Percentiles rank a stretch among this genome's conserved stretches.
These are phyloP conservation scores for Cornus suecica DNA, from an alignment of 148 eudicot genomes.

Conservation along the genomic window DNA sequence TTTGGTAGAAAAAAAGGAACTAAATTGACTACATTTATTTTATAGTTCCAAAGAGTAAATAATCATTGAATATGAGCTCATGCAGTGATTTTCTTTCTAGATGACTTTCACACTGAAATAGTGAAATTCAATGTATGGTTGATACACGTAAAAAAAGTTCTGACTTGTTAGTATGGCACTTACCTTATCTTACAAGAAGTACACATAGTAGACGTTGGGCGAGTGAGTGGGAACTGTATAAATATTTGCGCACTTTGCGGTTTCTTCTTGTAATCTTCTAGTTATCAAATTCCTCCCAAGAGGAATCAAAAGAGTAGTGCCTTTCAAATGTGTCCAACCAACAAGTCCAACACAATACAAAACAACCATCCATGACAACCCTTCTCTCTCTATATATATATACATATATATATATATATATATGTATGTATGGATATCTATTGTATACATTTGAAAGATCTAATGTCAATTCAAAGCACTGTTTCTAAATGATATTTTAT, in stretches of 20 bases:
- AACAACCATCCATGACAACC: conserved; percentile 23
- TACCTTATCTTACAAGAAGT: conserved; percentile 18
- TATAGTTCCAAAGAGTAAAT: not conserved
- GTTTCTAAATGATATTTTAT: conserved; percentile 6
- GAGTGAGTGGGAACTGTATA: conserved; percentile 22
- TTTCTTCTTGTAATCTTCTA: conserved; percentile 25
- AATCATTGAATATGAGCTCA: not conserved
- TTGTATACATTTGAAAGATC: conserved; percentile 13
- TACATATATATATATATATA: not conserved
- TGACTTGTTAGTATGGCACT: conserved; percentile 19
- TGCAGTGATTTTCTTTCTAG: not conserved
- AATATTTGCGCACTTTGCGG: conserved; percentile 17
- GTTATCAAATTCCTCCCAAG: conserved; percentile 13
- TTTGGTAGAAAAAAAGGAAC: too few relatives aligned
- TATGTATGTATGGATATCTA: not conserved
- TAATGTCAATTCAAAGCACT: conserved; percentile 15
- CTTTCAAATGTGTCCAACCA: conserved; percentile 29
- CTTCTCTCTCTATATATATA: conserved; percentile 3
- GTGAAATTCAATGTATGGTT: not conserved
- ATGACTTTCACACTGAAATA: not conserved
- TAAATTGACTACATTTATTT: too few relatives aligned
- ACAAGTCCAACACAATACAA: conserved; percentile 32
- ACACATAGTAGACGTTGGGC: conserved; percentile 22
- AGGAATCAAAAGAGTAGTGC: conserved; percentile 9
- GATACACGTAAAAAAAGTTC: conserved; percentile 2